Base-by-base conservation (phyloP, 352 stramenopile species). In the Phytophthora lateralis region DNA sequence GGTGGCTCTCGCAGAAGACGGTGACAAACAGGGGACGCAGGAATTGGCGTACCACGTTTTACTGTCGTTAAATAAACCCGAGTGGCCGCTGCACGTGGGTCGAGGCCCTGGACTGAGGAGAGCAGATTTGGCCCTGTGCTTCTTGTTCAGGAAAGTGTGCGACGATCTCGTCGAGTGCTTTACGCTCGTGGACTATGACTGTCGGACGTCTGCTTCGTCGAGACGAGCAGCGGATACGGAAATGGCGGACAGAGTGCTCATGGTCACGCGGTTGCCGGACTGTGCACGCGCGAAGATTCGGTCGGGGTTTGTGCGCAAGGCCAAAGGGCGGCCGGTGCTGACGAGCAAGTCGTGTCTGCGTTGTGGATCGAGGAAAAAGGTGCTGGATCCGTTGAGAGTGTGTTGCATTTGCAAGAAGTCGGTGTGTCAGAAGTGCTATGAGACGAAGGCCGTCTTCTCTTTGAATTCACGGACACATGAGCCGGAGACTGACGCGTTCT, bases 111-210 rank as follows among this genome's bases (percentile, higher is more conserved):
- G 60, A 5, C 34, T 85, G 34, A 49, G 62, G 21, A 68, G 76
- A 29, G 55, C 75, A 11, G 63, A 82, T 17, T 51, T 84, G 44
- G 63, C 68, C 11, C 52, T 87, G 5, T 89, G 80, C 35, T 84
- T 80, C 39, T 32, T 89, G 26, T 89, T 73, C 54, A 61, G 71
- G 6, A 60, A 71, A 37, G 75, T 89, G n/a, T 75, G 59, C 27
- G 71, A 84, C 10, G 77, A 85, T 46, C 56, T 84, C 5, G 75
- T 85, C 12, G 64, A 87, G 56, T 85, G 75, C 54, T 85, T 85
- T 59, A 69, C 79, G 11, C 17, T 78, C 11, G 75, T 75, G 24
- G 72, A 84, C 42, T 85, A 85, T 44, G 69, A 72, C n/a, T 69
- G 65, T 45, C 44, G 62, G 14, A 54, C 57, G n/a, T 70, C 58